Percentiles rank a stretch among this genome's conserved stretches.
Conservation (phyloP, 1,284 basidiomycete species). For the Malassezia pachydermatis region DNA sequence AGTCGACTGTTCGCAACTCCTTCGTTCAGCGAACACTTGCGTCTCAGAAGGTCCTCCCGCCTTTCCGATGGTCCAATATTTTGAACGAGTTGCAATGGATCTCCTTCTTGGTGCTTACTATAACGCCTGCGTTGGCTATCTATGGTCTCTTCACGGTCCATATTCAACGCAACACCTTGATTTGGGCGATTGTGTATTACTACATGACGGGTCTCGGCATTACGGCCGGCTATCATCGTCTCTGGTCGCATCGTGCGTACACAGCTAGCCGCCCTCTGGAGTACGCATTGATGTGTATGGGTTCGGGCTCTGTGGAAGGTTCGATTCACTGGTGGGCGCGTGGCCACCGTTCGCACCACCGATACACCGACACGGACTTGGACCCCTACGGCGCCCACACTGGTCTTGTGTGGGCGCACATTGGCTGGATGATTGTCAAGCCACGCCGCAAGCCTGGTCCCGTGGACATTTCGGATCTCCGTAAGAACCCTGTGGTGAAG, state of each 20-base stretch:
- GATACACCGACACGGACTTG: conserved; percentile 48
- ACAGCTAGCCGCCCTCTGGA: conserved; percentile 35
- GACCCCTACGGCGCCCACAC: conserved; percentile 47
- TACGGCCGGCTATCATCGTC: conserved; percentile 44
- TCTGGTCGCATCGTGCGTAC: conserved; percentile 46
- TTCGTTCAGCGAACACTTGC: conserved; percentile 18
- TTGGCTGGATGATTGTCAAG: conserved; percentile 48
- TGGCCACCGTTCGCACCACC: conserved; percentile 47
- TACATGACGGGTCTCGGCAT: conserved; percentile 46
- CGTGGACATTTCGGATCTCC: conserved; percentile 43
- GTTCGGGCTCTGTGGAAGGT: conserved; percentile 43
- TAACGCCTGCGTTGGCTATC: conserved; percentile 32
- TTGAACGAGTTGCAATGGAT: conserved; percentile 46
- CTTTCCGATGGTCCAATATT: conserved; percentile 37
- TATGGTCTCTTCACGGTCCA: conserved; percentile 40
- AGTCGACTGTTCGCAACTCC: neutral
- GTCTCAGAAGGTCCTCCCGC: conserved; percentile 36
- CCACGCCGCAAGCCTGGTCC: conserved; percentile 46
- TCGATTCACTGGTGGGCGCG: conserved; percentile 48
- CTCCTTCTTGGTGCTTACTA: conserved; percentile 38
- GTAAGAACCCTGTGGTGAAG: conserved; percentile 42
- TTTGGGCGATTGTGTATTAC: conserved; percentile 38
- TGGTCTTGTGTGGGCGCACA: conserved; percentile 45
- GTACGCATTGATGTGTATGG: conserved; percentile 42
- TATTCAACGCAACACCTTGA: conserved; percentile 26